Evolutionary conservation across 805 yeast genomes (phyloP), one percentile per base, ranked within the genome.

Genomic region (Pichia deserticola): DNA sequence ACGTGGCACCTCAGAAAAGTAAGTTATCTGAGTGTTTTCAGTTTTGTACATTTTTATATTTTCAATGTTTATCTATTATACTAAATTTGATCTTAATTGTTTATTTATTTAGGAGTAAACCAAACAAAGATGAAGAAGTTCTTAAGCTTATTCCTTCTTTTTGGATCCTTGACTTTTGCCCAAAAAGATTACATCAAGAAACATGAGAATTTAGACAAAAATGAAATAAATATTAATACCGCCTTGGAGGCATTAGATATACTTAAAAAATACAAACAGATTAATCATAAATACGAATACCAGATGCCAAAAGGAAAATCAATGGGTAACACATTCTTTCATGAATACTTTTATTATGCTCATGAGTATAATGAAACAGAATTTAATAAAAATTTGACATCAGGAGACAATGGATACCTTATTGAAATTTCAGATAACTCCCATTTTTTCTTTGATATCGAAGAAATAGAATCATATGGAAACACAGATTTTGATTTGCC

Each of bases 401-500:
- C 29, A 47, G 13, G 7, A 3, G n/a, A 25, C 5, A 30, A 40
- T 35, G 52, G 52, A 15, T 41, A 28, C 28, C 27, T 45, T 27
- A n/a, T 45, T 13, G 39, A 45, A 9, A 27, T 42, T 13, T 20
- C 37, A 10, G 30, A 50, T 11, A 37, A 39, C 3, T 12, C 42
- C 5, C 11, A 36, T 4, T 5, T 45, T 7, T 50, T 15, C 20
- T 13, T 50, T 8, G 36, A 42, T 8, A 11, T 20, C 1, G 30
- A 45, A 5, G 52, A 50, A 4, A 7, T 50, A 0, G 20, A 46
- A 2, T 5, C n/a, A 5, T 50, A 45, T 33, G 52, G 52, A 27
- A 13, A 9, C 2, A 38, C 36, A 4, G 39, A 50, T 28, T 50
- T 50, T 30, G 29, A 45, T n/a, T 29, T 50, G 5, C 49, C 52